Evolutionary conservation across 495 filamentous ascomycete species (phyloP), one percentile per base, ranked within the genome.

Genomic region (Lasiosphaeria ovina): DNA sequence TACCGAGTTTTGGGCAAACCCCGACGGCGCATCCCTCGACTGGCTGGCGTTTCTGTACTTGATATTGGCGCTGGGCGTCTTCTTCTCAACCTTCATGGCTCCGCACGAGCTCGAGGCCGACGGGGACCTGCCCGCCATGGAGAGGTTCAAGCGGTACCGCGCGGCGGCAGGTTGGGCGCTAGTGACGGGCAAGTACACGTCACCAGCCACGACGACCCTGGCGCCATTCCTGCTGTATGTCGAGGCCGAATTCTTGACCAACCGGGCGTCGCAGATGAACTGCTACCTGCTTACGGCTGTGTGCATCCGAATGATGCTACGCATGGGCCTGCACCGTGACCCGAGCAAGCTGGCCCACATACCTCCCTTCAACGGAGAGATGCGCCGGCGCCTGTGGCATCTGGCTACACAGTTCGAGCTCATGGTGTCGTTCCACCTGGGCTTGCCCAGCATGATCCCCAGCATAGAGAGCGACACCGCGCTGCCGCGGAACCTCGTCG

Each of bases 251-350:
- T 81, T 79, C 65, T 59, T 81, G 16, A 57, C 67, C 35, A 79
- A 76, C 57, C 70, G 70, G 12, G 75, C 76, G 36, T 71, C 71
- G 6, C 76, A 78, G 57, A 74, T 75, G 35, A 75, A 79, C 51
- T 73, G 74, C 51, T 85, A 80, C 64, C 67, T 85, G 9, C 59
- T 82, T 8, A 72, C 77, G 0, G 78, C 79, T 12, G 73, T 74
- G 14, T 62, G 74, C 17, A 72, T 83, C 34, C 77, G 81, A 11
- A 68, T 86, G 1, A 81, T 84, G 57, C 51, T 85, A 48, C 77
- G 77, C 51, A 80, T 83, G 77, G 84, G 83, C 12, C 75, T 82
- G 31, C 84, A 87, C 57, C 77, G 83, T 17, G 84, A 87, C 55
- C 72, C 79, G 7, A 74, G 70, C 55, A 70, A 74, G 50, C 62